phyloP scores from a whole-genome alignment of 2,329 filamentous ascomycete genomes.

The Penicillium sp. region DNA sequence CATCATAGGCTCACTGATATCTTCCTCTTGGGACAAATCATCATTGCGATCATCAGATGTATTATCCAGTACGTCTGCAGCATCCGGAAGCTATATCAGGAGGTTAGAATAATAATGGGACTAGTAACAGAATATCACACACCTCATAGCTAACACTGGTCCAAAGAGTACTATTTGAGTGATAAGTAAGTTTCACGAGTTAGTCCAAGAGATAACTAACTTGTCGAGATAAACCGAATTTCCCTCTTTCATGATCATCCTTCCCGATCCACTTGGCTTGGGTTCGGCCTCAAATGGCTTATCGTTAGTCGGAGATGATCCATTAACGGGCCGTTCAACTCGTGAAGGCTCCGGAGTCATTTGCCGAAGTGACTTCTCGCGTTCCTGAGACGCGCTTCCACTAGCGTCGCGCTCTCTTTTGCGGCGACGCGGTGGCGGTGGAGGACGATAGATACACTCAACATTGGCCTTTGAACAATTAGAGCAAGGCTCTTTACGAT shows the following conservation, averaged over 20 bases:
- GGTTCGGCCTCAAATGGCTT: not conserved
- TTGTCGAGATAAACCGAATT: constrained; percentile 27
- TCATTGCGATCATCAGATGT: constrained; percentile 10
- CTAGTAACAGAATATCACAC: not conserved
- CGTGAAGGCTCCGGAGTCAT: not conserved
- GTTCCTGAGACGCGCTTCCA: constrained; percentile 7
- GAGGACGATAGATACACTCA: constrained; percentile 38
- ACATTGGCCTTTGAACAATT: constrained; percentile 45
- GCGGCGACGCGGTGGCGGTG: constrained; percentile 24
- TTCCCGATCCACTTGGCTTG: constrained; percentile 11
- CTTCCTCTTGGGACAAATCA: constrained; percentile 7
- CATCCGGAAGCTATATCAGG: constrained; percentile 19
- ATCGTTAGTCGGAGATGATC: not conserved
- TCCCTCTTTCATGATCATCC: constrained; percentile 25
- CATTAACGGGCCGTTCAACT: not conserved
- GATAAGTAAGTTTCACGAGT: not conserved
- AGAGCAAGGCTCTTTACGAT: constrained; percentile 44
- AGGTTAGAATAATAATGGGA: not conserved
- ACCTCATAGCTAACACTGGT: constrained; percentile 25
- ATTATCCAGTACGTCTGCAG: constrained; percentile 18
- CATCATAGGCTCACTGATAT: constrained; percentile 12
- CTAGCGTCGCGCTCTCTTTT: constrained; percentile 22
- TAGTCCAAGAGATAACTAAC: constrained; percentile 9
- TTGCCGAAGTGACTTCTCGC: constrained; percentile 9
- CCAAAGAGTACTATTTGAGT: constrained; percentile 17